Evolutionary conservation across 495 filamentous ascomycete genomes (phyloP).

Genomic region (Haplographium delicatum): DNA sequence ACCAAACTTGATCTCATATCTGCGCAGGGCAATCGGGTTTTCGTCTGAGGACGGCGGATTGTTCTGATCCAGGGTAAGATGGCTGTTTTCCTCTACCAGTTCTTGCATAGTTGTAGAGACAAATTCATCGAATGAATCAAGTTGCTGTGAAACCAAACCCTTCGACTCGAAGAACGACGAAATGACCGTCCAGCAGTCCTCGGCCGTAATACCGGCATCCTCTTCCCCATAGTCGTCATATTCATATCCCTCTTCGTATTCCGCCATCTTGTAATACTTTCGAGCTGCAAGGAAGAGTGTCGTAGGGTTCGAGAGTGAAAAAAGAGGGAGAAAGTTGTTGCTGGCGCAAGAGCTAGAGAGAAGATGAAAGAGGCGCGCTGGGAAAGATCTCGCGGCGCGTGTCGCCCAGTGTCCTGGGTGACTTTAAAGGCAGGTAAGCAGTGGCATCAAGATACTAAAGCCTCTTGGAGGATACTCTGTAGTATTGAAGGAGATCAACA

Average conservation of each 20-base stretch:
- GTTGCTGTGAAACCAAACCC: conserved; percentile 93
- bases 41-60: conserved; percentile 65
- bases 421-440: conserved; percentile 2
- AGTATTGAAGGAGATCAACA: neutral
- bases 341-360: conserved; percentile 2
- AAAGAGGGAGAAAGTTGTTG: too few species aligned
- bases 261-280: conserved; percentile 22
- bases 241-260: conserved; percentile 30
- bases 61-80: conserved; percentile 84
- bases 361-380: conserved; percentile 10
- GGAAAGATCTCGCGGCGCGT: conserved; percentile 6
- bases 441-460: conserved; percentile 18
- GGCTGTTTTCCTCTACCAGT: conserved; percentile 80
- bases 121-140: conserved; percentile 98
- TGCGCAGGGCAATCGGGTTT: conserved; percentile 71
- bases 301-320: neutral
- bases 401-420: conserved; percentile 15
- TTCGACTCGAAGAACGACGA: conserved; percentile 92
- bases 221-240: conserved; percentile 54
- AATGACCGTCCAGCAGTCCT: conserved; percentile 98
- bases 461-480: neutral
- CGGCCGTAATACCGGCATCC: conserved; percentile 71
- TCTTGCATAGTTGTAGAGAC: conserved; percentile 87
- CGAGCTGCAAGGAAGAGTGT: neutral
- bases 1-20: conserved; percentile 92